Evolutionary conservation across 1,284 basidiomycete genomes (phyloP), one percentile per base, ranked within the genome.

Genomic region (Paramarasmius palmivorus): DNA sequence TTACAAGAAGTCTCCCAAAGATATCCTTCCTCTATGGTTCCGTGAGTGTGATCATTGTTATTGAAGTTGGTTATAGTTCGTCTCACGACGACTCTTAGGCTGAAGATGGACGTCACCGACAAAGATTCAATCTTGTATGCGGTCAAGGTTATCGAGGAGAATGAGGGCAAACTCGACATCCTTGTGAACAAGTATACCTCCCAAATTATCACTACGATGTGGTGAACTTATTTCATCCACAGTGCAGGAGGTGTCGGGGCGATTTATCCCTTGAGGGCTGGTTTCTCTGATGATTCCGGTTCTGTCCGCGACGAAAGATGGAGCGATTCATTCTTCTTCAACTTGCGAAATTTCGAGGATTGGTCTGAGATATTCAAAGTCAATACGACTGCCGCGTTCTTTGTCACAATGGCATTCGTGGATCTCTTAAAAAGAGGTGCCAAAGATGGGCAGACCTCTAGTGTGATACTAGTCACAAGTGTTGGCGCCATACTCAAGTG

Each of bases 351-450:
- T 15, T 48, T 48, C n/a, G 45, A 48, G 14, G 12, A 48, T 7
- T 48, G 45, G 45, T 7, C 45, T 4, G 9, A 32, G 7, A 26
- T 48, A 8, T 34, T 34, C 23, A 34, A 32, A 17, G 34, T 26
- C 9, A 48, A 48, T 26, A 48, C 45, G 8, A n/a, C 17, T 22
- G 45, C 45, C 4, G 23, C 26, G 10, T 48, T 32, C n/a, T 48
- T 48, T 48, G 45, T 48, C 20, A 48, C 26, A 3, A 36, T 48
- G 26, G 45, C 20, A 12, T 48, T 48, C 26, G 23, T 48, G 4
- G 20, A 22, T 15, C 45, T 48, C 26, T 26, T 48, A 7, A n/a
- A 48, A n/a, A 22, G 15, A 17, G 45, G 45, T 17, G 25, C 45
- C 5, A 12, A 4, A n/a, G 7, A 8, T 22, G 32, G 45, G 22